phyloP scores from a whole-genome alignment of 805 yeast genomes.

The Saturnispora sekii region DNA sequence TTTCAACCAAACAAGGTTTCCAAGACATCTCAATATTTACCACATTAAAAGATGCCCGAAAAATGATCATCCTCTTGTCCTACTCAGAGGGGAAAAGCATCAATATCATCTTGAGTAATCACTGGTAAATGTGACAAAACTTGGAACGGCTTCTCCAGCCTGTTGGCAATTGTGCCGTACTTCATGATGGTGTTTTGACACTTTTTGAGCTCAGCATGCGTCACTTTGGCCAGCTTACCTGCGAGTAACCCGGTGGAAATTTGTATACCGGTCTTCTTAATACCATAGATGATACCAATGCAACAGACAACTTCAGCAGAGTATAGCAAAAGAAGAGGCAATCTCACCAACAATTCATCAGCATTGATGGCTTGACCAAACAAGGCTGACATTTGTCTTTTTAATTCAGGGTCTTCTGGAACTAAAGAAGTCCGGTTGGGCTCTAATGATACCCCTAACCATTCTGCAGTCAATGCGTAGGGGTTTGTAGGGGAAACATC shows the following conservation, averaged over 20 bases:
- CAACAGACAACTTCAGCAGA: constrained; percentile 18
- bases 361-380: constrained; percentile 21
- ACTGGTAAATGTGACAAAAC: constrained; percentile 18
- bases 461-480: constrained; percentile 23
- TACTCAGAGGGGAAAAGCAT: neutral
- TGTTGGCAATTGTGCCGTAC: constrained; percentile 14
- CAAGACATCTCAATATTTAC: too few species aligned
- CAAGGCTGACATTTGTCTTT: constrained; percentile 11
- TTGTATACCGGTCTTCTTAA: constrained; percentile 14
- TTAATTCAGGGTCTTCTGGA: constrained; percentile 14
- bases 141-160: constrained; percentile 19
- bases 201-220: constrained; percentile 14
- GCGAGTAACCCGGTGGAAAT: constrained; percentile 15
- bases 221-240: constrained; percentile 11
- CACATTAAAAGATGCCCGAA: neutral
- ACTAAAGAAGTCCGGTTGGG: neutral
- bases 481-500: constrained; percentile 38
- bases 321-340: constrained; percentile 23
- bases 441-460: constrained; percentile 16
- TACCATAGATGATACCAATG: constrained; percentile 19
- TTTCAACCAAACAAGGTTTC: too few species aligned
- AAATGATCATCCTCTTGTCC: neutral
- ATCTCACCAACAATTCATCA: constrained; percentile 22
- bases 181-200: constrained; percentile 19
- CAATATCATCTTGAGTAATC: constrained; percentile 5